Base-by-base conservation (phyloP, 2,329 filamentous ascomycete species). In the Thermothelomyces thermophilus region DNA sequence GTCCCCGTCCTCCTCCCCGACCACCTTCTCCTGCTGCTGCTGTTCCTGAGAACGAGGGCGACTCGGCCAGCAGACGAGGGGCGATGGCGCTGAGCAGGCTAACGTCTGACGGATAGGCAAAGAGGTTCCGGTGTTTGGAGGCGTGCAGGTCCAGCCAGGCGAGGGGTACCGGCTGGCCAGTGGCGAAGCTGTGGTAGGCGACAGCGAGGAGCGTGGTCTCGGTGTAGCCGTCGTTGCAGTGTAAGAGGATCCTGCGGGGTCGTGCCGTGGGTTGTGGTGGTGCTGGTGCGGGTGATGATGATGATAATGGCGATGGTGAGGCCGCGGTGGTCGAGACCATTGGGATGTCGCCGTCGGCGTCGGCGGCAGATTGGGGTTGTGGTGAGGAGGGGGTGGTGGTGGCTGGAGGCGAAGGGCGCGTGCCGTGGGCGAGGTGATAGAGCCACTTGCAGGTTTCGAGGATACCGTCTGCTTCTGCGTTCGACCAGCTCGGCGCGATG, bases 141-240 rank as follows among this genome's bases (percentile, higher is more conserved):
- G 83, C 83, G 65, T 98, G 93, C 42, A 98, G 73, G 52, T 82
- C 77, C 9, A 97, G 74, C 90, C 90, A 97, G 8, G 93, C 90
- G 49, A 90, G 82, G 24, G 90, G 86, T 0, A 91, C 79, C 0
- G 90, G 79, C 10, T 82, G 74, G 6, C 88, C 89, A 54, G 93
- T 88, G 47, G 87, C 88, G 67, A 90, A 98, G 76, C 94, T 95
- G 64, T 85, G 89, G 68, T 98, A 98, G 9, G 91, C 88, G 34
- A 98, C 80, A 2, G 81, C 89, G 16, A 98, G 75, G 66, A 98
- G 77, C 1, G 90, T 90, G 1, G 87, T 91, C 68, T 98, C 93
- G 0, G 93, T 98, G 62, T 98, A 98, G 16, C 93, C 93, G 66
- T 98, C 93, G 2, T 85, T 84, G 66, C 93, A 97, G 67, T 97